Conservation (phyloP, 208 protist species). For the Trypanosoma rangeli region DNA sequence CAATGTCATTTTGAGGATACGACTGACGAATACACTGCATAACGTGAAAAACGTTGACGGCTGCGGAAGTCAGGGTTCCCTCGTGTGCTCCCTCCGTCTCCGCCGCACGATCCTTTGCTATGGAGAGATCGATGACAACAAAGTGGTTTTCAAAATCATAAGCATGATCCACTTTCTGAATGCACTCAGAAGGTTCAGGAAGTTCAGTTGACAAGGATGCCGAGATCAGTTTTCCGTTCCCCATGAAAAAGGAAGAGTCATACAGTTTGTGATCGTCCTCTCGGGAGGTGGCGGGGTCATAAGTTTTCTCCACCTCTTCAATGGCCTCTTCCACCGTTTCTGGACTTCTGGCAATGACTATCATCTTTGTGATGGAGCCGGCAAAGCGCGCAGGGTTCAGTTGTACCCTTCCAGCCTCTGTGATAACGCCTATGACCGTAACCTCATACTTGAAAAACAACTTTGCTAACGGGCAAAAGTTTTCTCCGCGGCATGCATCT, state of each 20-base stretch:
- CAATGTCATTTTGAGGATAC: conserved; percentile 70
- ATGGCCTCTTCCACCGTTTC: conserved; percentile 47
- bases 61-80: conserved; percentile 50
- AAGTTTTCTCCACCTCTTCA: conserved; percentile 41
- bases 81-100: conserved; percentile 64
- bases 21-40: conserved; percentile 57
- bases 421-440: conserved; percentile 70
- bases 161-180: conserved; percentile 56
- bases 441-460: conserved; percentile 63
- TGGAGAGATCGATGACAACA: conserved; percentile 73
- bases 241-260: not conserved
- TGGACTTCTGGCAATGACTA: conserved; percentile 67
- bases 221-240: not conserved
- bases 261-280: not conserved
- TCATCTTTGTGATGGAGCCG: conserved; percentile 55
- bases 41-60: conserved; percentile 67
- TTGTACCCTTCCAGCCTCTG: conserved; percentile 48
- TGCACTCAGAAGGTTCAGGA: not conserved
- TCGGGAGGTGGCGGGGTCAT: conserved; percentile 39
- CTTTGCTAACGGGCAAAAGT: conserved; percentile 56
- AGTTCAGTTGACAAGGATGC: too few relatives aligned
- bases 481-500: conserved; percentile 51
- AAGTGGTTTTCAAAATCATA: conserved; percentile 78
- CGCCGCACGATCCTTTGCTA: conserved; percentile 56
- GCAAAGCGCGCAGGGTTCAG: conserved; percentile 63